phyloP scores from a whole-genome alignment of 768 basidiomycete genomes.

The Gyrodon lividus region DNA sequence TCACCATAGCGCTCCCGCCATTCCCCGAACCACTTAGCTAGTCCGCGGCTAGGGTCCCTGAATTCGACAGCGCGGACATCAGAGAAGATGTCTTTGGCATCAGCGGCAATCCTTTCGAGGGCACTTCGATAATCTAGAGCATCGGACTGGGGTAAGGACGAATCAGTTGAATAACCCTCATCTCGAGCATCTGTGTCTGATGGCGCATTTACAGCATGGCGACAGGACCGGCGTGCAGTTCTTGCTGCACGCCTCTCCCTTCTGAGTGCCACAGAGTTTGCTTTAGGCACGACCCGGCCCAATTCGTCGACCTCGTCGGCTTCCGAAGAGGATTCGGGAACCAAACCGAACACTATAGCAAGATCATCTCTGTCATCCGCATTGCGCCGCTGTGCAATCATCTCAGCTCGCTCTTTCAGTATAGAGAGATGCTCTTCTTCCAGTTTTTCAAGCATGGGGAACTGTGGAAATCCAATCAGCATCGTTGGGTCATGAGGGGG shows the following conservation, averaged over 20 bases:
- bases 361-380: slow-evolving; percentile 83
- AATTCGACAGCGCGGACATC: slow-evolving; percentile 89
- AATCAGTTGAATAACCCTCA: slow-evolving; percentile 89
- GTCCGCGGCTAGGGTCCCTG: slow-evolving; percentile 71
- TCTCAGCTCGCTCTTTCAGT: slow-evolving; percentile 68
- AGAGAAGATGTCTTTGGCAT: slow-evolving; percentile 59
- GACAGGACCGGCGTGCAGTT: slow-evolving; percentile 48
- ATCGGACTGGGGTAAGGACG: slow-evolving; percentile 65
- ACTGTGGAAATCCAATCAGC: slow-evolving; percentile 42
- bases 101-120: slow-evolving; percentile 47
- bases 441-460: slow-evolving; percentile 71
- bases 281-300: slow-evolving; percentile 48
- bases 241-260: slow-evolving; percentile 63
- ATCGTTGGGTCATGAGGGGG: not conserved
- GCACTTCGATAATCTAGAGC: slow-evolving; percentile 68
- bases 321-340: slow-evolving; percentile 34
- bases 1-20: slow-evolving; percentile 82
- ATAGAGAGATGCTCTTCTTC: slow-evolving; percentile 75
- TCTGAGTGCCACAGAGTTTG: slow-evolving; percentile 45
- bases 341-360: slow-evolving; percentile 60
- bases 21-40: slow-evolving; percentile 58
- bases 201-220: slow-evolving; percentile 33
- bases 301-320: slow-evolving; percentile 60
- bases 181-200: slow-evolving; percentile 39
- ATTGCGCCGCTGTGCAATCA: slow-evolving; percentile 65